These are phyloP conservation scores for Aureobasidium sp. DNA, from an alignment of 2,329 filamentous ascomycete genomes.

Conservation along the genomic window DNA sequence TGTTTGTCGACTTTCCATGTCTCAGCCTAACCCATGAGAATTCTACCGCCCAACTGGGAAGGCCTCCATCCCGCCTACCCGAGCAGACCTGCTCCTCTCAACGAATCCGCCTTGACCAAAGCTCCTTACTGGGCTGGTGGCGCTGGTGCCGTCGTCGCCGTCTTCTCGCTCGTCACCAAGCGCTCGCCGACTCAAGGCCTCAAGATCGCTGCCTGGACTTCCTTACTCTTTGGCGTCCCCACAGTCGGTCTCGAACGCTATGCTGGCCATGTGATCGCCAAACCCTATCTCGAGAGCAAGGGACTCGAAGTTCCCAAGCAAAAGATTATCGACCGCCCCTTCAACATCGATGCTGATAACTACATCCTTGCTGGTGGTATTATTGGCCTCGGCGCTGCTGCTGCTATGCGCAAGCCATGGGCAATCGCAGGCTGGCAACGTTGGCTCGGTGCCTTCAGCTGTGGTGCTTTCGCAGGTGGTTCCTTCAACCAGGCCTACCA, in stretches of 20 bases:
- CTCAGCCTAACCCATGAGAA: conserved; percentile 15
- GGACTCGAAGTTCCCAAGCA: conserved; percentile 13
- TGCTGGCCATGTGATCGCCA: conserved; percentile 5
- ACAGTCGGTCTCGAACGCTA: neutral
- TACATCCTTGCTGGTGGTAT: conserved; percentile 15
- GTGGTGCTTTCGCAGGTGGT: conserved; percentile 9
- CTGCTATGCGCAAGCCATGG: conserved; percentile 10
- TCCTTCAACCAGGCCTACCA: conserved; percentile 6
- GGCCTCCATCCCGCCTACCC: conserved; percentile 18
- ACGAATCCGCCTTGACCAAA: neutral
- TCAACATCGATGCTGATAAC: conserved; percentile 18
- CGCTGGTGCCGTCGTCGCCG: conserved; percentile 5
- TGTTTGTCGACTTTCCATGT: conserved; percentile 6
- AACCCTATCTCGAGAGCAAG: conserved; percentile 17
- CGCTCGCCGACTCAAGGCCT: conserved; percentile 10
- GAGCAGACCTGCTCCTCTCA: conserved; percentile 8
- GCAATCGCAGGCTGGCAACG: conserved; percentile 15
- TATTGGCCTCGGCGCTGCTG: conserved; percentile 6
- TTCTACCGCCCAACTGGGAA: conserved; percentile 18
- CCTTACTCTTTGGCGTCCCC: neutral
- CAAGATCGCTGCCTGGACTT: conserved; percentile 10
- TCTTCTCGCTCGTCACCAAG: neutral
- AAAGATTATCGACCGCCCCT: conserved; percentile 16
- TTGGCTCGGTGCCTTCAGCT: conserved; percentile 14
- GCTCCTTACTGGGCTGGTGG: conserved; percentile 14